These are phyloP conservation scores for Groenewaldozyma tartarivorans DNA, from an alignment of 805 yeast genomes.

Conservation along the genomic window DNA sequence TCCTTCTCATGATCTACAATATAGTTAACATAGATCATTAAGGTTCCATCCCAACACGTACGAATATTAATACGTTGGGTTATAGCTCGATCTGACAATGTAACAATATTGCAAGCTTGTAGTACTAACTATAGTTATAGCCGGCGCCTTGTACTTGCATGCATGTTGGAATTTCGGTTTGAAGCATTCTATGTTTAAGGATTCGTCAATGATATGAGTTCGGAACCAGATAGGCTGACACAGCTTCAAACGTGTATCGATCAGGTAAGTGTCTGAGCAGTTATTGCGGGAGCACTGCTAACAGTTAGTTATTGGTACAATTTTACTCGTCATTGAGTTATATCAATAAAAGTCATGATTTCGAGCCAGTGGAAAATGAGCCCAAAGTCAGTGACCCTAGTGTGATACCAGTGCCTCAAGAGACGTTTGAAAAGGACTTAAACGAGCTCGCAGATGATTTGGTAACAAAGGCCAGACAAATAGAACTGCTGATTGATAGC, in stretches of 20 bases:
- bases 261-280: conserved; percentile 38
- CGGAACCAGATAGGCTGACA: conserved; percentile 65
- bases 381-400: conserved; percentile 55
- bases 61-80: too few relatives aligned
- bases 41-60: too few relatives aligned
- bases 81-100: too few relatives aligned
- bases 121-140: too few relatives aligned
- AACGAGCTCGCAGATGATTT: conserved; percentile 72
- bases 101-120: too few relatives aligned
- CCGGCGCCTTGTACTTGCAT: too few relatives aligned
- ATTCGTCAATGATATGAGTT: not conserved
- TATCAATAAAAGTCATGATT: conserved; percentile 67
- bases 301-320: conserved; percentile 25
- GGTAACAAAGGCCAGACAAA: conserved; percentile 77
- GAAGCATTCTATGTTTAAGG: too few relatives aligned
- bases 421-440: conserved; percentile 35
- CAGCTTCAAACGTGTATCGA: conserved; percentile 86
- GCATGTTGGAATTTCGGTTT: too few relatives aligned
- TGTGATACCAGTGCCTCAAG: conserved; percentile 17
- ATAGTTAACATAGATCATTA: too few relatives aligned
- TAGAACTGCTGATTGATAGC: conserved; percentile 74
- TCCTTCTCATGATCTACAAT: too few relatives aligned
- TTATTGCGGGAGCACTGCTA: not conserved
- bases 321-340: conserved; percentile 28
- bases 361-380: conserved; percentile 41